Evolutionary conservation across 78 protist genomes (phyloP).

Genomic region (Dictyostelium brefeldianum): DNA sequence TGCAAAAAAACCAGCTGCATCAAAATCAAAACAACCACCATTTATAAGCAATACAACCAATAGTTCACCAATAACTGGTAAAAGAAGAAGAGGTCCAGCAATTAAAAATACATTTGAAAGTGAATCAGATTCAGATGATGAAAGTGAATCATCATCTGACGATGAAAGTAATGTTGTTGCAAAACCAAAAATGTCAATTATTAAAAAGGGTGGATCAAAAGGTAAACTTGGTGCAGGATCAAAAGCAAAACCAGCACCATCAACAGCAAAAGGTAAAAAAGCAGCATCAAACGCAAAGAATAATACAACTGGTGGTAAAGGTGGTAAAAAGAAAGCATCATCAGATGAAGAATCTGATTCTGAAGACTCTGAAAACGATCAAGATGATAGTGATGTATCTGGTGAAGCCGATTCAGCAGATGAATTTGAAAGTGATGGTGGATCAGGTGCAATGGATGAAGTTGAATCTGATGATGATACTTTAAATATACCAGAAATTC

Average conservation of each 20-base stretch:
- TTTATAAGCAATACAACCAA: background rate
- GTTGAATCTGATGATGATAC: conserved; percentile 1
- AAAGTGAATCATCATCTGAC: background rate
- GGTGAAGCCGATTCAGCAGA: background rate
- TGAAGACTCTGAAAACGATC: background rate
- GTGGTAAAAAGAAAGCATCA: conserved; percentile 9
- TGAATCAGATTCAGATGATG: background rate
- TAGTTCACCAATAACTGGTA: background rate
- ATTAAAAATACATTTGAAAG: background rate
- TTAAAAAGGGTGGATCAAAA: background rate
- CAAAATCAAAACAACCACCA: background rate
- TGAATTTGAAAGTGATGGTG: background rate
- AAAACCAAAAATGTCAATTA: background rate
- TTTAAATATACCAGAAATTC: background rate
- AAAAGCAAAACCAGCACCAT: background rate
- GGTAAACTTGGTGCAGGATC: background rate
- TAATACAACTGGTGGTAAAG: background rate
- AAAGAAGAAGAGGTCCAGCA: conserved; percentile 10
- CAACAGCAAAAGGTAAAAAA: background rate
- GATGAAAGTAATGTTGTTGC: background rate
- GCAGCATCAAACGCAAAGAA: background rate
- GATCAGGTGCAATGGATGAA: background rate
- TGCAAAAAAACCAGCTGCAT: background rate
- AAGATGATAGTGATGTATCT: background rate
- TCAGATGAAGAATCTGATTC: conserved; percentile 7